Percentiles rank a stretch among this genome's conserved stretches.
phyloP scores from a whole-genome alignment of 1,139 yeast species.

The Zygosaccharomyces sapae region DNA sequence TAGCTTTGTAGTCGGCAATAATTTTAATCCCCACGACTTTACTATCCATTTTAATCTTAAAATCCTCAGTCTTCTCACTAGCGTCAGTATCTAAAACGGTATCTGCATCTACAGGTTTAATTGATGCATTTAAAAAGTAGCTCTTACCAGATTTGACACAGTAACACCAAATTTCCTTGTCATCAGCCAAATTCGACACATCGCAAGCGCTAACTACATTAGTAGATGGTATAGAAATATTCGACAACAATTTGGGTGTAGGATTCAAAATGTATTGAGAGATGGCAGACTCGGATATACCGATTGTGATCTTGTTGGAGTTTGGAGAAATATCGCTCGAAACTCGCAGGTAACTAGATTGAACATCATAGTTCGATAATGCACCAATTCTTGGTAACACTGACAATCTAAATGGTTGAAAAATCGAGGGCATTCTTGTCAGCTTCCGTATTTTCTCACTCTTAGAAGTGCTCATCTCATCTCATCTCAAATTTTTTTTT shows the following conservation, averaged over 20 bases:
- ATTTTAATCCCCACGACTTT: constrained; percentile 36
- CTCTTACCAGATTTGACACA: constrained; percentile 23
- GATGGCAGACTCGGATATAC: constrained; percentile 72
- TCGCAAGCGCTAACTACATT: constrained; percentile 35
- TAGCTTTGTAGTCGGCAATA: constrained; percentile 30
- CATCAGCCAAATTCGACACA: constrained; percentile 16
- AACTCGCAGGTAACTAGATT: constrained; percentile 27
- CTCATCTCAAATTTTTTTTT: constrained; percentile 11
- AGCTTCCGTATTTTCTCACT: background rate
- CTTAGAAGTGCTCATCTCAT: constrained; percentile 5
- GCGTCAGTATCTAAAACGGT: constrained; percentile 16
- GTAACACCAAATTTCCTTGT: constrained; percentile 26
- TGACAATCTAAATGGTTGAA: constrained; percentile 36
- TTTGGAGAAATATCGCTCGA: constrained; percentile 30
- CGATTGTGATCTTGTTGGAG: constrained; percentile 45
- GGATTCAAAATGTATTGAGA: constrained; percentile 72
- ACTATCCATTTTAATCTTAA: constrained; percentile 30
- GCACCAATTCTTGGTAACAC: constrained; percentile 34
- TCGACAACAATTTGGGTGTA: constrained; percentile 60
- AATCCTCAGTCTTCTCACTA: constrained; percentile 25
- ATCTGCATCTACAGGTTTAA: constrained; percentile 17
- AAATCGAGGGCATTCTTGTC: constrained; percentile 30
- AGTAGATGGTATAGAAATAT: constrained; percentile 36
- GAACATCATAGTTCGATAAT: constrained; percentile 27
- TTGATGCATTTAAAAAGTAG: constrained; percentile 19